Evolutionary conservation across 208 protist genomes (phyloP), one percentile per base, ranked within the genome.

Genomic region (Balamuthia mandrillaris): DNA sequence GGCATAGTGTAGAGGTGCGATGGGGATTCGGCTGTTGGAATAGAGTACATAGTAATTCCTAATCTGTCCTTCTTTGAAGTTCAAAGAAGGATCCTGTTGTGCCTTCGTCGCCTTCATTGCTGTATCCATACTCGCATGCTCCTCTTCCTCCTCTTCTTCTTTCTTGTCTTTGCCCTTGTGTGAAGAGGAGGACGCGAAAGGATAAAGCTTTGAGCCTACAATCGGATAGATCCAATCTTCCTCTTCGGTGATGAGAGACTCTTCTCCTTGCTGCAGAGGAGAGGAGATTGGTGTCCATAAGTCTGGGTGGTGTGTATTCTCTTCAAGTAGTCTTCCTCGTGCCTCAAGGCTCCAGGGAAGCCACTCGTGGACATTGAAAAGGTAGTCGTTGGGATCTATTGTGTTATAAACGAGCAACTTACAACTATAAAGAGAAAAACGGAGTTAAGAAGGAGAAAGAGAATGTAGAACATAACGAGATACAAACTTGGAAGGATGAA

Each of bases 331-430:
- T 12, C 74, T 3, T 3, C 74, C 54, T 60, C 74, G 52, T 3
- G 74, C 74, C 44, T 82, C 74, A 1, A 82, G 27, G 16, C 74
- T 45, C 74, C 74, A 82, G 21, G 45, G 74, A 42, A 82, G 58
- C 51, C 58, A 82, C 10, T n/a, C 35, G 51, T 82, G 74, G 31
- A 82, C 29, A 35, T 82, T 52, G 0, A 35, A 6, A 3, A 66
- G 35, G 27, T 82, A 82, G 33, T 82, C 74, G 21, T 35, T 33
- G 3, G 74, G 74, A n/a, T 82, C 47, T 10, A 66, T 27, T 21
- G 18, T 42, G 39, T 82, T 82, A 35, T 82, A 65, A 4, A 82
- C 74, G 3, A 82, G 35, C 29, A 82, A 0, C 54, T 65, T 60
- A 52, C 27, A 82, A 18, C 74, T 82, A n/a, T 27, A 33, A 6